phyloP scores from a whole-genome alignment of 2,329 filamentous ascomycete species.

The Aaosphaeria pasadenensis region DNA sequence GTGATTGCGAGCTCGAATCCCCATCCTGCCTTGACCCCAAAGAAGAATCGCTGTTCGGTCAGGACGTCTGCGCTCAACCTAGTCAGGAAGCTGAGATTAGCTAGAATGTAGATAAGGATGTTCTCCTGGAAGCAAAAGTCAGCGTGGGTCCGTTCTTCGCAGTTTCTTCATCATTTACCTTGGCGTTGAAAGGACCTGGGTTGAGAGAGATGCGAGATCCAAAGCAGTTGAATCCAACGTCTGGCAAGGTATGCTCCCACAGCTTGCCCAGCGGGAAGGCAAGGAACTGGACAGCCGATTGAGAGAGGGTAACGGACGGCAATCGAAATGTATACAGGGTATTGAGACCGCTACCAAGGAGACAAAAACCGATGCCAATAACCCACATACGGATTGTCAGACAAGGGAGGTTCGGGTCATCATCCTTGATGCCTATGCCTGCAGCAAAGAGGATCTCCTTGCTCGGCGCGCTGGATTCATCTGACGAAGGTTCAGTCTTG shows the following conservation, averaged over 20 bases:
- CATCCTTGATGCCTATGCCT: background rate
- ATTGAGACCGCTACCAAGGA: conserved; percentile 2
- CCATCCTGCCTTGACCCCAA: conserved; percentile 38
- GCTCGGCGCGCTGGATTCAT: background rate
- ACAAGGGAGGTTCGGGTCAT: conserved; percentile 1
- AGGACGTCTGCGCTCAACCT: conserved; percentile 2
- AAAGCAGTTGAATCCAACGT: conserved; percentile 50
- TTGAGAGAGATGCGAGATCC: conserved; percentile 57
- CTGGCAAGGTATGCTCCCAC: conserved; percentile 56
- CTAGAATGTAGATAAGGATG: conserved; percentile 55
- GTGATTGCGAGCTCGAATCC: conserved; percentile 64
- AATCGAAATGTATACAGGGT: conserved; percentile 3
- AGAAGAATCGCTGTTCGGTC: conserved; percentile 2
- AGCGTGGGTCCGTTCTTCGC: conserved; percentile 38
- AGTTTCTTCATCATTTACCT: conserved; percentile 51
- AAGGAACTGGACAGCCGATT: background rate
- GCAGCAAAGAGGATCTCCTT: background rate
- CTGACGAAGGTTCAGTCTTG: background rate
- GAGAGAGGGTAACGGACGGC: conserved; percentile 1
- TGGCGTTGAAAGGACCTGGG: conserved; percentile 59
- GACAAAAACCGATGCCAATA: conserved; percentile 1
- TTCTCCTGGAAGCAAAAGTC: conserved; percentile 47
- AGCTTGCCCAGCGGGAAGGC: conserved; percentile 37
- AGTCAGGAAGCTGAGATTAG: conserved; percentile 1
- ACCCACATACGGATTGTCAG: conserved; percentile 2